Percentiles rank a stretch among this genome's conserved stretches.
Conservation (phyloP, 2,329 filamentous ascomycete genomes). For the Pezicula rhizophila region DNA sequence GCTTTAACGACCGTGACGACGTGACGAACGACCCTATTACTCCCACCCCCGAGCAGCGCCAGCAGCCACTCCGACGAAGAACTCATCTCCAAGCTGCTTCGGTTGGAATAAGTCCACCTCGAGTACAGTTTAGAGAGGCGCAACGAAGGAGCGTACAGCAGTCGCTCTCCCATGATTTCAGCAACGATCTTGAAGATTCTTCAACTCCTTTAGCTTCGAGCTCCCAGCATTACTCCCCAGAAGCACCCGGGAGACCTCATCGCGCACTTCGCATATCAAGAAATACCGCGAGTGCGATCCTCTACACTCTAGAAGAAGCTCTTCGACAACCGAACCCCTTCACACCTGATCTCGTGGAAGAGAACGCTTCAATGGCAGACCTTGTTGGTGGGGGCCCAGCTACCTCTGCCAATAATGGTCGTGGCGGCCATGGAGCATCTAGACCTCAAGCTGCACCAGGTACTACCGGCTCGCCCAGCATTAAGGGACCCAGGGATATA, state of each 20-base stretch:
- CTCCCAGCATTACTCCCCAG: conserved; percentile 13
- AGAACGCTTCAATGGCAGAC: conserved; percentile 89
- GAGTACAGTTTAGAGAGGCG: conserved; percentile 15
- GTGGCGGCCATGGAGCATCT: conserved; percentile 46
- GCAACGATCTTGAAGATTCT: conserved; percentile 19
- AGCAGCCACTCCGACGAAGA: conserved; percentile 24
- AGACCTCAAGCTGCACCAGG: conserved; percentile 41
- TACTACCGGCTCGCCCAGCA: conserved; percentile 46
- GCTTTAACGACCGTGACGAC: conserved; percentile 30
- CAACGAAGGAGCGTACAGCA: conserved; percentile 10
- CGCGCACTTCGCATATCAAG: conserved; percentile 64
- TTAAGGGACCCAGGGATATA: conserved; percentile 82
- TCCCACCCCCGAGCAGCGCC: conserved; percentile 22
- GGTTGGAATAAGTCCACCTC: conserved; percentile 25
- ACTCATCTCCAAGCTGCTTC: conserved; percentile 28
- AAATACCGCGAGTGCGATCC: conserved; percentile 81
- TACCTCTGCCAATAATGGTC: conserved; percentile 53
- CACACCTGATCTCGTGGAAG: conserved; percentile 77
- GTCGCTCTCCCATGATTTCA: conserved; percentile 21
- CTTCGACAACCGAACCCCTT: conserved; percentile 77
- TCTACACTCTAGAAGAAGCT: conserved; percentile 87
- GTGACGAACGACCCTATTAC: conserved; percentile 24
- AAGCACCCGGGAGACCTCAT: conserved; percentile 34
- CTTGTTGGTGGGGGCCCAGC: conserved; percentile 55
- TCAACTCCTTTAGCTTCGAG: conserved; percentile 19